Percentiles rank a stretch among this genome's conserved stretches.
Evolutionary conservation across 345 rosid genomes (phyloP).

Genomic region (Stellera chamaejasme): DNA sequence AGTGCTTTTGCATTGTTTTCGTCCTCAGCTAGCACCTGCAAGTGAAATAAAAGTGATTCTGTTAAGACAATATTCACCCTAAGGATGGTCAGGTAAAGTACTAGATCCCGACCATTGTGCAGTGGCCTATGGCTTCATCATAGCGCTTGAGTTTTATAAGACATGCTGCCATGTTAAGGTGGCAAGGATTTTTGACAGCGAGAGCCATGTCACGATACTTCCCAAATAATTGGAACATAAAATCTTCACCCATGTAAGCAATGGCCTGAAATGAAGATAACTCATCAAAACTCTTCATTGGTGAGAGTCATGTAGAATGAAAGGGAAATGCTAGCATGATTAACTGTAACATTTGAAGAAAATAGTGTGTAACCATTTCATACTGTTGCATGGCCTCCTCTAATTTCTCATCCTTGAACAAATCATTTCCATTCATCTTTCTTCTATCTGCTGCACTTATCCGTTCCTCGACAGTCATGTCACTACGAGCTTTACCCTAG

Average conservation of each 20-base stretch:
- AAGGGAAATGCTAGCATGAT: constrained; percentile 1
- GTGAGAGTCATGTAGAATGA: not conserved
- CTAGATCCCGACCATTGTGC: constrained; percentile 51
- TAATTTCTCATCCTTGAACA: constrained; percentile 68
- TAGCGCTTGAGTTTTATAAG: constrained; percentile 71
- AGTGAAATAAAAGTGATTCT: not conserved
- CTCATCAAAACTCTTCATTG: constrained; percentile 16
- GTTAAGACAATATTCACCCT: not conserved
- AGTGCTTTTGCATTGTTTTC: constrained; percentile 83
- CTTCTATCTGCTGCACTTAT: constrained; percentile 88
- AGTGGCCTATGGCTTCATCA: constrained; percentile 84
- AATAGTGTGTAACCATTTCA: constrained; percentile 68
- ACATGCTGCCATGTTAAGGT: constrained; percentile 89
- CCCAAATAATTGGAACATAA: constrained; percentile 95
- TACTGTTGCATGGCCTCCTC: constrained; percentile 98
- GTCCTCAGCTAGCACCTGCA: constrained; percentile 80
- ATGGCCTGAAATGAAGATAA: constrained; percentile 47
- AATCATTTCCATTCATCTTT: constrained; percentile 86
- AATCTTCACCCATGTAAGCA: constrained; percentile 93
- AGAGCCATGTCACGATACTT: constrained; percentile 95
- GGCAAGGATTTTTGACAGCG: constrained; percentile 97
- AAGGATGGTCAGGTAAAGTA: not conserved
- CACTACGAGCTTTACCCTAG: constrained; percentile 87
- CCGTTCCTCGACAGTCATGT: constrained; percentile 98
- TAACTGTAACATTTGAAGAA: constrained; percentile 15